These are phyloP conservation scores for Kalmanozyma brasiliensis DNA, from an alignment of 1,284 basidiomycete genomes.

Conservation along the genomic window DNA sequence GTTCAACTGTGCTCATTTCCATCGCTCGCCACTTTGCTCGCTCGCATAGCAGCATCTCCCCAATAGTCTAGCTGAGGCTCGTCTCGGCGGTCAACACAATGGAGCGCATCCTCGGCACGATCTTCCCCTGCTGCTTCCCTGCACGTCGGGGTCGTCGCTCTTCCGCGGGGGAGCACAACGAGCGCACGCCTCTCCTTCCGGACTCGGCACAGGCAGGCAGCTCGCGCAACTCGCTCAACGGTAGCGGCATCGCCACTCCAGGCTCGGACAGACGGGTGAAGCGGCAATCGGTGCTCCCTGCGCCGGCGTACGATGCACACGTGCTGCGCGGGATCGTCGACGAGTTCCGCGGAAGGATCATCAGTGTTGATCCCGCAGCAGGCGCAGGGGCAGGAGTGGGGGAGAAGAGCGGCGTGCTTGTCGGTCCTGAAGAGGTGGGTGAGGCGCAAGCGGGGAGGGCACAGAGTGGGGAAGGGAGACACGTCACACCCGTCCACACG, in stretches of 20 bases:
- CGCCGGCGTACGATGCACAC: constrained; percentile 30
- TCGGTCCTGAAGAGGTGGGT: background rate
- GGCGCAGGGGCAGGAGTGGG: background rate
- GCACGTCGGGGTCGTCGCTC: constrained; percentile 3
- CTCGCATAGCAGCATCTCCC: too few species aligned
- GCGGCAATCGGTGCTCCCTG: constrained; percentile 23
- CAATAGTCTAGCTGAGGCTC: too few species aligned
- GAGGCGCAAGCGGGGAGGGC: background rate
- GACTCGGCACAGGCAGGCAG: constrained; percentile 1
- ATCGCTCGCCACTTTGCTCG: too few species aligned
- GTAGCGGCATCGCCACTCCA: constrained; percentile 3
- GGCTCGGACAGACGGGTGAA: constrained; percentile 15
- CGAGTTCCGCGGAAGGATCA: constrained; percentile 20
- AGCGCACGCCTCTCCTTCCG: constrained; percentile 29
- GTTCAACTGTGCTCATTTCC: too few species aligned
- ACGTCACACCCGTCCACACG: constrained; percentile 26
- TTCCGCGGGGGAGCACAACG: constrained; percentile 4
- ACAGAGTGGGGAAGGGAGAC: background rate
- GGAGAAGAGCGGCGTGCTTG: constrained; percentile 1
- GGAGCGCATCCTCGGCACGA: constrained; percentile 23
- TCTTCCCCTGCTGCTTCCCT: constrained; percentile 40
- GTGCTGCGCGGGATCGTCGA: constrained; percentile 20
- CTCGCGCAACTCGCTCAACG: constrained; percentile 6
- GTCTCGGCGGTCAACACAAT: constrained; percentile 10
- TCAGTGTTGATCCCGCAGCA: constrained; percentile 13